Percentiles rank a stretch among this genome's conserved stretches.
Evolutionary conservation across 2,329 filamentous ascomycete genomes (phyloP).

Genomic region (Cadophora malorum): DNA sequence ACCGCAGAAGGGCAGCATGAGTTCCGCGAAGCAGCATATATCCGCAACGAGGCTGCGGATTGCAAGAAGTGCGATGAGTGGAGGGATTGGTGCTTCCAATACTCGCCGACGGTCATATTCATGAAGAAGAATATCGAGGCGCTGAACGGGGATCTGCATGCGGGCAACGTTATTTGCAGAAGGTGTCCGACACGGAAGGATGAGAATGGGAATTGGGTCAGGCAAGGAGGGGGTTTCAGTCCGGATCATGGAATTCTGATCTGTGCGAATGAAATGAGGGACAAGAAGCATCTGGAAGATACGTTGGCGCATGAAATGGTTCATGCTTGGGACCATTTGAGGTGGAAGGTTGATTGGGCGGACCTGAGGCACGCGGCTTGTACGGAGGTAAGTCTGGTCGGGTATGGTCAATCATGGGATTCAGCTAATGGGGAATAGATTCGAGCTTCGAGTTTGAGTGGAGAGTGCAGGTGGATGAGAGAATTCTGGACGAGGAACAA

Average conservation of each 20-base stretch:
- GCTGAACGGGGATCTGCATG: slow-evolving; percentile 78
- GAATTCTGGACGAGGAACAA: slow-evolving; percentile 87
- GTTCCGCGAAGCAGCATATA: slow-evolving; percentile 80
- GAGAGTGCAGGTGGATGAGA: slow-evolving; percentile 88
- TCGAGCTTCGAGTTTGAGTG: slow-evolving; percentile 87
- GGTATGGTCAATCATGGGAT: not conserved
- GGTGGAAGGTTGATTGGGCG: slow-evolving; percentile 88
- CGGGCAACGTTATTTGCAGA: slow-evolving; percentile 79
- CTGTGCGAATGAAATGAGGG: slow-evolving; percentile 88
- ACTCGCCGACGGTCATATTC: slow-evolving; percentile 88
- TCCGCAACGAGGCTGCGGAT: slow-evolving; percentile 76
- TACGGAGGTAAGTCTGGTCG: slow-evolving; percentile 71
- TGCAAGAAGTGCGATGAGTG: slow-evolving; percentile 81
- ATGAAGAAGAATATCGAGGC: slow-evolving; percentile 80
- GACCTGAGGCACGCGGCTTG: slow-evolving; percentile 90
- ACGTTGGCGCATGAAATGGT: slow-evolving; percentile 98
- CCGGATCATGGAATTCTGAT: slow-evolving; percentile 86
- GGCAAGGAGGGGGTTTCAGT: slow-evolving; percentile 81
- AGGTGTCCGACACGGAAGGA: slow-evolving; percentile 71
- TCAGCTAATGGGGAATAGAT: slow-evolving; percentile 63
- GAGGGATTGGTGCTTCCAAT: slow-evolving; percentile 82
- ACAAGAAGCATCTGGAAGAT: slow-evolving; percentile 85
- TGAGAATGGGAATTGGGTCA: slow-evolving; percentile 55
- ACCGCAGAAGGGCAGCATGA: slow-evolving; percentile 71
- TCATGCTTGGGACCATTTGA: slow-evolving; percentile 90